phyloP scores from a whole-genome alignment of 352 stramenopile species.

The Globisporangium alternatum region DNA sequence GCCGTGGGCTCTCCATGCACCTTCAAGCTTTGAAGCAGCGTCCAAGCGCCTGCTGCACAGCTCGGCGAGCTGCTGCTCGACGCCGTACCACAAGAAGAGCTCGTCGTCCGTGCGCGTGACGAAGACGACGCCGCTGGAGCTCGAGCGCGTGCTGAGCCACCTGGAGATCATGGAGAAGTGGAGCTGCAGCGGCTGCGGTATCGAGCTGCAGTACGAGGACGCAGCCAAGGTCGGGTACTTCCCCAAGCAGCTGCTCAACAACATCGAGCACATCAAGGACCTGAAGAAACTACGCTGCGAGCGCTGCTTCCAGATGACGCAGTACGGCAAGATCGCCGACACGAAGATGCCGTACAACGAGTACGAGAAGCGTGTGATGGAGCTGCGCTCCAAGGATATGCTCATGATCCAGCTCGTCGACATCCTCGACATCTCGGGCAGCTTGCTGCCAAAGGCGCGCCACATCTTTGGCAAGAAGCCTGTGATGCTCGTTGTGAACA shows the following conservation, averaged over 20 bases:
- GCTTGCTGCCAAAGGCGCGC: conserved; percentile 79
- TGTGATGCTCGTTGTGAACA: conserved; percentile 90
- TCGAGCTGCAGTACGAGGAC: conserved; percentile 73
- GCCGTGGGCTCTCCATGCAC: background rate
- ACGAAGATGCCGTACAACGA: conserved; percentile 80
- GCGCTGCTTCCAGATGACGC: conserved; percentile 85
- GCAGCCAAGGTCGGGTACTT: conserved; percentile 64
- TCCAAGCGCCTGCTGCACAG: conserved; percentile 12
- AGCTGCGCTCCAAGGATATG: conserved; percentile 83
- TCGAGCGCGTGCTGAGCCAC: conserved; percentile 68
- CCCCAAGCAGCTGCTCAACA: conserved; percentile 57
- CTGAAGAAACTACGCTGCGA: conserved; percentile 82
- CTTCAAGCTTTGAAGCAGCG: background rate
- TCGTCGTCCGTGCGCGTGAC: conserved; percentile 7
- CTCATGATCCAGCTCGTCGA: conserved; percentile 92
- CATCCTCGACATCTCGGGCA: conserved; percentile 90
- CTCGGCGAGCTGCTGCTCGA: conserved; percentile 16
- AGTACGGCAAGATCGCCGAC: conserved; percentile 86
- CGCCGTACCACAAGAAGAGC: conserved; percentile 12
- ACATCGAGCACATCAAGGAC: conserved; percentile 61
- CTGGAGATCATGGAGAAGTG: conserved; percentile 83
- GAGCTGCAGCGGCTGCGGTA: conserved; percentile 80
- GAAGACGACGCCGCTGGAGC: conserved; percentile 25
- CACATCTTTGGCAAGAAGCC: conserved; percentile 89
- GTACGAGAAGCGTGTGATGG: conserved; percentile 87